Base-by-base conservation (phyloP, 768 basidiomycete genomes). In the Tricholoma matsutake region DNA sequence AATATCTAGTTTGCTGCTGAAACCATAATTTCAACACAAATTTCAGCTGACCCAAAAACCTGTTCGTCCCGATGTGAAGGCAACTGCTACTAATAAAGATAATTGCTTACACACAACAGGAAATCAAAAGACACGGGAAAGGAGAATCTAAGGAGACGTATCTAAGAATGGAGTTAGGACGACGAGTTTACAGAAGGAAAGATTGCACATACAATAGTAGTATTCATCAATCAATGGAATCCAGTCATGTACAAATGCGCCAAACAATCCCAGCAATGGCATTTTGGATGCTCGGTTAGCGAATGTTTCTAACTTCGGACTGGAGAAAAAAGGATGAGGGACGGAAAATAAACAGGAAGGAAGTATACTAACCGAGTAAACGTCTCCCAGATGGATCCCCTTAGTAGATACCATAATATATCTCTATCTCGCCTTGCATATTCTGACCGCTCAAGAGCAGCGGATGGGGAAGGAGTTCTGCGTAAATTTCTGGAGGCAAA, bases 221-320 rank as follows among this genome's bases (percentile, higher is more conserved):
- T 94, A 94, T 69, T 91, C 90, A 71, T 94, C 86, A 62, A 94
- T 91, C 70, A 94, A 75, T 18, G 92, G 93, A 64, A 94, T 85
- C 92, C 93, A 94, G 68, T 93, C 92, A 64, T 85, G 87, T 60
- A 92, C 71, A 60, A 94, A 75, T 25, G 86, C 83, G 64, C 90
- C 80, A 41, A 92, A 72, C 53, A 92, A 70, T n/a, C 86, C 84
- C 28, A 94, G 68, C 28, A 93, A 55, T 14, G 91, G 91, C 49
- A 79, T 80, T 59, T 77, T 76, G 3, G 84, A 77, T 18, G 84
- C 80, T 45, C 71, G 76, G 63, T 83, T 75, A 32, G 84, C 86
- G 63, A 93, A 75, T 1, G 79, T 79, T 69, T 88, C 86, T 57
- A 94, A 67, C 73, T 91, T 93, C 25, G 91, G 90, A 64, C 92